Evolutionary conservation across 116 monocot genomes (phyloP).

Genomic region (Trichopus zeylanicus): DNA sequence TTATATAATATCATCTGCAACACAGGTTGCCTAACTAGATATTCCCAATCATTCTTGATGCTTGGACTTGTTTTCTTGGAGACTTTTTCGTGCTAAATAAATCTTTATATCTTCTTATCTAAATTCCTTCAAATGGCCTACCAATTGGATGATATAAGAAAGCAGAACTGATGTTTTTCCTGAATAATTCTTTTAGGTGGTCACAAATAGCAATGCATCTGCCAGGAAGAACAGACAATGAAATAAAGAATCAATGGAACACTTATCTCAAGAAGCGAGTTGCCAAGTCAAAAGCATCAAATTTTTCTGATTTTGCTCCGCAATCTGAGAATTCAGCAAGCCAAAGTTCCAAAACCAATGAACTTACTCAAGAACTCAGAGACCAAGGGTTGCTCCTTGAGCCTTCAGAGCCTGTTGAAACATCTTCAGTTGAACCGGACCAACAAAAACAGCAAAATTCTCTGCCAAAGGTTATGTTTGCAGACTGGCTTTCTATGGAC

Average conservation of each 20-base stretch:
- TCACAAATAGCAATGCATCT: slow-evolving; percentile 43
- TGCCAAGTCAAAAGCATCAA: background rate
- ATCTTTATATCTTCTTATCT: too few relatives aligned
- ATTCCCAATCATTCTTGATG: too few relatives aligned
- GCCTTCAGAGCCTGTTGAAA: slow-evolving; percentile 2
- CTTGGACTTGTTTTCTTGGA: too few relatives aligned
- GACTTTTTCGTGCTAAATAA: too few relatives aligned
- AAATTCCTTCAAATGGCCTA: too few relatives aligned
- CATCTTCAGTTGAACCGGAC: background rate
- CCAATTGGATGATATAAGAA: too few relatives aligned
- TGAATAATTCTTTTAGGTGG: slow-evolving; percentile 30
- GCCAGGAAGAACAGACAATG: slow-evolving; percentile 46
- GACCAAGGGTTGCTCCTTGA: background rate
- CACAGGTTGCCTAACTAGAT: too few relatives aligned
- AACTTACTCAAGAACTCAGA: background rate
- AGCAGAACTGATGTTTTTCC: background rate
- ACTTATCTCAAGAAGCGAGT: slow-evolving; percentile 44
- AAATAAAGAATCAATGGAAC: slow-evolving; percentile 57
- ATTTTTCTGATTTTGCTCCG: background rate
- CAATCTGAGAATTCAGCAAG: background rate
- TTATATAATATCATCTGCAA: too few relatives aligned
- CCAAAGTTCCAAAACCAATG: background rate
- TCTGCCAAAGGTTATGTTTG: slow-evolving; percentile 21
- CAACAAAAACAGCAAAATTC: background rate
- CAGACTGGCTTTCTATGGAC: slow-evolving; percentile 25